Base-by-base conservation (phyloP, 352 stramenopile species). In the Pythium monospermum region DNA sequence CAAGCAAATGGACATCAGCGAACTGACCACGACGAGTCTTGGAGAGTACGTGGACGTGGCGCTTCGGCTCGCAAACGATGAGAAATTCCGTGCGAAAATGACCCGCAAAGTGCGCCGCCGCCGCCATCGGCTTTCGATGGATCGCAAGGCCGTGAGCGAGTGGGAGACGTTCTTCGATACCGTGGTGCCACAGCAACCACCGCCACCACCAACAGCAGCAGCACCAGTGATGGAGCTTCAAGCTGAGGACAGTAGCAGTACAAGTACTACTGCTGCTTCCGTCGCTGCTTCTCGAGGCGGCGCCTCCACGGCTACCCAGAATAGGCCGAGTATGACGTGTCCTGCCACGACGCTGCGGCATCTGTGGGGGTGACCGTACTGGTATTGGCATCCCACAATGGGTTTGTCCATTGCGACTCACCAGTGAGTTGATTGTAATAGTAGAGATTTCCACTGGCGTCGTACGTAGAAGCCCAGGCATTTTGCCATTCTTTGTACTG, bases 151-250 rank as follows among this genome's bases (percentile, higher is more conserved):
- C 2, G 67, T 91, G 1, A 18, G 59, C n/a, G 72, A 89, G 44
- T 91, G 81, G 81, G 77, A 88, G 56, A 65, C 55, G 30, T 89
- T 91, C 43, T 71, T 91, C 22, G 65, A 87, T 12, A 73, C 57
- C 16, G 53, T 37, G 4, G 22, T 36, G 6, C 21, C 49, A 15
- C 26, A 25, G 35, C 15, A 41, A n/a, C n/a, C n/a, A n/a, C n/a
- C n/a, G n/a, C n/a, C n/a, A n/a, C n/a, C n/a, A n/a, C n/a, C n/a
- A n/a, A n/a, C n/a, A n/a, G n/a, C n/a, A n/a, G n/a, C n/a, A n/a
- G n/a, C n/a, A n/a, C n/a, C n/a, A n/a, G n/a, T n/a, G n/a, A n/a
- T n/a, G n/a, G n/a, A n/a, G n/a, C n/a, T n/a, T n/a, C n/a, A n/a
- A n/a, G n/a, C n/a, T n/a, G n/a, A n/a, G n/a, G n/a, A n/a, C n/a